A percentile compares a stretch with the other conserved stretches of the same genome.
Conservation (phyloP, 208 protist genomes). For the Lotmaria passim region DNA sequence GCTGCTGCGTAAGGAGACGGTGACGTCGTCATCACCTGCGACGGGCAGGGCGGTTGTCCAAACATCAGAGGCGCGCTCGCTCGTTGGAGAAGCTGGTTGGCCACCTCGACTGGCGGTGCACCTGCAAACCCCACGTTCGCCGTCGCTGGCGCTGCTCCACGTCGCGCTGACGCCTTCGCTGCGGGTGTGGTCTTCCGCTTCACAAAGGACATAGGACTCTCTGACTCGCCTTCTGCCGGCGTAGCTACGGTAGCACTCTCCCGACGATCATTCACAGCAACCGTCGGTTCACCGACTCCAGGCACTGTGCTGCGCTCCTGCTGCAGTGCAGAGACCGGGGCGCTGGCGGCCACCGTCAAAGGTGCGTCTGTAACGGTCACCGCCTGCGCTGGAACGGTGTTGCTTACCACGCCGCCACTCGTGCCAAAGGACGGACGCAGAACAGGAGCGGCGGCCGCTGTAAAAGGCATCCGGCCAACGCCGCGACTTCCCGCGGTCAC, state of each 20-base stretch:
- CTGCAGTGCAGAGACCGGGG: background rate
- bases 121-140: background rate
- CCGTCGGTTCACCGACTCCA: too few species aligned
- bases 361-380: background rate
- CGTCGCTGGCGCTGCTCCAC: background rate
- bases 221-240: background rate
- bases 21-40: too few species aligned
- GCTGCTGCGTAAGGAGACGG: background rate
- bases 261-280: too few species aligned
- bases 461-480: background rate
- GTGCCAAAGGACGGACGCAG: background rate
- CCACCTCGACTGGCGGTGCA: background rate
- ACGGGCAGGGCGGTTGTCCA: too few species aligned
- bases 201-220: constrained; percentile 22
- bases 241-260: background rate
- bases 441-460: constrained; percentile 3
- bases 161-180: background rate
- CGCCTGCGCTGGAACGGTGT: background rate
- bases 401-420: background rate
- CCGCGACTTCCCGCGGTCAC: background rate
- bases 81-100: background rate
- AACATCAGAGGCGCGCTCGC: background rate
- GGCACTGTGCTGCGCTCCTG: background rate
- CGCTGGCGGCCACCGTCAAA: background rate
- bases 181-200: constrained; percentile 3